phyloP scores from a whole-genome alignment of 1,139 yeast species.

The Candida mesenterica region DNA sequence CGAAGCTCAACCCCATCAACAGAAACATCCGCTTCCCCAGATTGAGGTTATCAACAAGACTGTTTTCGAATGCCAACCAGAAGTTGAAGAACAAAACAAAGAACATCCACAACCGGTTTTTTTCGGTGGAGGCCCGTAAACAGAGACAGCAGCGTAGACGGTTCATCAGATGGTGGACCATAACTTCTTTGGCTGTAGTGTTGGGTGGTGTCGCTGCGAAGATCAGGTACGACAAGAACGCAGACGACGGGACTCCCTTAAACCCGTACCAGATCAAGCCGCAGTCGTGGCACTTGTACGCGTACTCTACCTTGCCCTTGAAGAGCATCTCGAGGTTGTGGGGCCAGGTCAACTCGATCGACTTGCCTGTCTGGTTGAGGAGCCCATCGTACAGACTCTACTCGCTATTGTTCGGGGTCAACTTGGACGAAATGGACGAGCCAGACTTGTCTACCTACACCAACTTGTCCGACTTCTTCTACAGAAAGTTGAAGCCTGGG shows the following conservation, averaged over 20 bases:
- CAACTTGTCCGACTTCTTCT: slow-evolving; percentile 89
- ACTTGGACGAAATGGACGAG: slow-evolving; percentile 84
- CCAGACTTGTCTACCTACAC: slow-evolving; percentile 71
- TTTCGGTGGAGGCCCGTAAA: slow-evolving; percentile 44
- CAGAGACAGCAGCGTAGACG: slow-evolving; percentile 46
- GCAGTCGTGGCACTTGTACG: slow-evolving; percentile 84
- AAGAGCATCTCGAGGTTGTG: slow-evolving; percentile 89
- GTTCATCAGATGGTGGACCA: slow-evolving; percentile 67
- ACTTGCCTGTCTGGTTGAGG: slow-evolving; percentile 86
- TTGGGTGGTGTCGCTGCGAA: slow-evolving; percentile 65
- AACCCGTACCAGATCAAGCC: slow-evolving; percentile 53
- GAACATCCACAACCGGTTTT: slow-evolving; percentile 39
- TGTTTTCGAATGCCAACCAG: slow-evolving; percentile 40
- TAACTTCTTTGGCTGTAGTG: slow-evolving; percentile 62
- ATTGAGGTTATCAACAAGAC: slow-evolving; percentile 31
- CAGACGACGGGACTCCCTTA: slow-evolving; percentile 29
- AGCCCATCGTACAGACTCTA: slow-evolving; percentile 79
- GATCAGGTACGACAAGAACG: slow-evolving; percentile 41
- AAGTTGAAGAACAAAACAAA: slow-evolving; percentile 35
- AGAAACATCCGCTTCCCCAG: slow-evolving; percentile 24
- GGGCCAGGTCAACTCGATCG: slow-evolving; percentile 87
- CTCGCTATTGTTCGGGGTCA: slow-evolving; percentile 80
- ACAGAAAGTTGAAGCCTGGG: slow-evolving; percentile 76
- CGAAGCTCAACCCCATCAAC: slow-evolving; percentile 17
- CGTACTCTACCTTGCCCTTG: slow-evolving; percentile 87